Evolutionary conservation across 2,329 filamentous ascomycete species (phyloP), one percentile per base, ranked within the genome.

Genomic region (Immersiporthe knoxdaviesiana): DNA sequence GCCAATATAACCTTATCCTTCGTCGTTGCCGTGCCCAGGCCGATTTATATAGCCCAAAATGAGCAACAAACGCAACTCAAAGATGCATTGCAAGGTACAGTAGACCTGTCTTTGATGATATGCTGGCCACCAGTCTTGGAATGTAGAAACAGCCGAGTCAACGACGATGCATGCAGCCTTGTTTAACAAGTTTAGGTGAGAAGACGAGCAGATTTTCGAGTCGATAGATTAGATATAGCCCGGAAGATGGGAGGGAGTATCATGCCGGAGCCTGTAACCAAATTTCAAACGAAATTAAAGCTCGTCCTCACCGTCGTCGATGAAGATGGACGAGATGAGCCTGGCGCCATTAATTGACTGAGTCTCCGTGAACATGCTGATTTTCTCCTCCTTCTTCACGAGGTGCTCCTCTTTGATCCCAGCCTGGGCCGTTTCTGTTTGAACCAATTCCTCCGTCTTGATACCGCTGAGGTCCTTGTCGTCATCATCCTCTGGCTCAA

Each of bases 281-380:
- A 27, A 41, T n/a, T 30, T 18, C 6, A 65, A 63, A 67, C 24
- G 27, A 54, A 47, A 61, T 71, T 56, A 71, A 65, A 71, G 68
- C 56, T 69, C 70, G 24, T 71, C 69, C 52, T 56, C 52, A 8
- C 52, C 24, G 30, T 69, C 70, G 14, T 71, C 68, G 56, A 69
- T 67, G 56, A 71, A 71, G 16, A 67, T 65, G 6, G 67, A 69
- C 11, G 70, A 69, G 27, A 68, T 60, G n/a, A 52, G n/a, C 60
- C 50, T 67, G 5, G 27, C 30, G 41, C 56, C 56, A 30, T 24
- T 60, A 8, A 21, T n/a, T 6, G 35, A 37, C 61, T 59, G 63
- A 24, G 60, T 32, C 18, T 39, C 35, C 10, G 41, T 62, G 27
- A 18, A 3, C 27, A 30, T 21, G 24, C 37, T 21, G 32, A n/a